These are phyloP conservation scores for Ogataea nitratoaversa DNA, from an alignment of 805 yeast genomes.

Conservation along the genomic window DNA sequence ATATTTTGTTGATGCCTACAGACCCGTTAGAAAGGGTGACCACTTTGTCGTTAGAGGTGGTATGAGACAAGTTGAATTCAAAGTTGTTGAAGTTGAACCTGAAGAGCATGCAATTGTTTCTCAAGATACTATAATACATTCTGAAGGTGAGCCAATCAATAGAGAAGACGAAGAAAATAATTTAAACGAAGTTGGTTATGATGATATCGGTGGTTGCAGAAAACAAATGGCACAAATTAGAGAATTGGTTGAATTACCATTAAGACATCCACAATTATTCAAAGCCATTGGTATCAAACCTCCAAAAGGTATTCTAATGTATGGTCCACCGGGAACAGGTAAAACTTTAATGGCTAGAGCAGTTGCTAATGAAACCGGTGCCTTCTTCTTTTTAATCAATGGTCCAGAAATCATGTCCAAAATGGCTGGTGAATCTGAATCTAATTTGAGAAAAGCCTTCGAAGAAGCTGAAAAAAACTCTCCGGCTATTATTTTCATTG, in stretches of 20 bases:
- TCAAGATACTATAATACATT: conserved; percentile 96
- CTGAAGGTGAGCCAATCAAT: conserved; percentile 98
- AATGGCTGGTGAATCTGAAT: conserved; percentile 99
- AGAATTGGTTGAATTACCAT: conserved; percentile 95
- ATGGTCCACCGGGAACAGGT: conserved; percentile 99
- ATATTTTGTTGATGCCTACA: conserved; percentile 96
- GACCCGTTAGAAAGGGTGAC: conserved; percentile 98
- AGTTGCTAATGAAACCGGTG: conserved; percentile 99
- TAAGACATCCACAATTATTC: conserved; percentile 97
- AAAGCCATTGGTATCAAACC: conserved; percentile 98
- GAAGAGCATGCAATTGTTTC: conserved; percentile 97
- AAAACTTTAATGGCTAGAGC: conserved; percentile 99
- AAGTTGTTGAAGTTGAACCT: conserved; percentile 97
- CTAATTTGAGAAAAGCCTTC: conserved; percentile 94
- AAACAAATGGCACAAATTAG: conserved; percentile 99
- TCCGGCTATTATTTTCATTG: conserved; percentile 95
- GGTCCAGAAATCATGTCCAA: conserved; percentile 99
- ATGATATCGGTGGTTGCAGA: conserved; percentile 98
- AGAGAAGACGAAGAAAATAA: conserved; percentile 98
- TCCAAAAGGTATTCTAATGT: conserved; percentile 96
- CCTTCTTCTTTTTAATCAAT: conserved; percentile 94
- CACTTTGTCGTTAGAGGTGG: conserved; percentile 96
- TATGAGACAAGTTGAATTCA: conserved; percentile 98
- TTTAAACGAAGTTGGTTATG: conserved; percentile 95
- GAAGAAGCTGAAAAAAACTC: conserved; percentile 99